Conservation (phyloP, 192 early-diverging fungal species). For the Helicostylum pulchrum region DNA sequence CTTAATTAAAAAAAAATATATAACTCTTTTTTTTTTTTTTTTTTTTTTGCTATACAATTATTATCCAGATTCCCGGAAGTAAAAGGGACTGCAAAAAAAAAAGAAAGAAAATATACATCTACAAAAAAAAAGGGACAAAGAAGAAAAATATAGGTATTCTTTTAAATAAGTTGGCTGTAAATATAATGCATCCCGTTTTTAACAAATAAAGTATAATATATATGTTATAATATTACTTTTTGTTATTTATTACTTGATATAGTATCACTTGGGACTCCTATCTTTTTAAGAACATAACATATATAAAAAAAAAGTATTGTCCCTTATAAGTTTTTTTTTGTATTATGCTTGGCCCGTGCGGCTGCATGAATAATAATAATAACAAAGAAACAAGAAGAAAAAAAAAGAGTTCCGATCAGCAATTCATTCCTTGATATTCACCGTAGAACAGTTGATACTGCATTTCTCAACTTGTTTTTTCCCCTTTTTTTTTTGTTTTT, state of each 20-base stretch:
- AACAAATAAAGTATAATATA: too few species aligned
- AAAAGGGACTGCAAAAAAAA: not conserved
- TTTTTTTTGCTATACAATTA: not conserved
- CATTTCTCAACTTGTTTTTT: slow-evolving; percentile 16
- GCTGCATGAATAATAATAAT: slow-evolving; percentile 14
- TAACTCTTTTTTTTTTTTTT: not conserved
- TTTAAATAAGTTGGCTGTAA: slow-evolving; percentile 6
- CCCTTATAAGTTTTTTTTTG: too few species aligned
- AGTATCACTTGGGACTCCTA: too few species aligned
- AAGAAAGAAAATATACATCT: not conserved
- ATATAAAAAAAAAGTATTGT: too few species aligned
- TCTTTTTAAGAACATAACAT: too few species aligned
- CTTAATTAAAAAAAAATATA: slow-evolving; percentile 9
- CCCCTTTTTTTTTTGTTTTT: slow-evolving; percentile 10
- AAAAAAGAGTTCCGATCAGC: slow-evolving; percentile 15
- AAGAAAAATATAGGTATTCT: not conserved
- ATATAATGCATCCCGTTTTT: not conserved
- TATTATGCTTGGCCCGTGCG: slow-evolving; percentile 9
- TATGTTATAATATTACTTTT: too few species aligned
- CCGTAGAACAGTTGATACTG: slow-evolving; percentile 2
- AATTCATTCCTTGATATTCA: slow-evolving; percentile 21
- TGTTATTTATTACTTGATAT: too few species aligned
- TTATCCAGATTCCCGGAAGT: slow-evolving; percentile 9
- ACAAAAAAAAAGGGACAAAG: not conserved
- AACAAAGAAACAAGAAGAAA: slow-evolving; percentile 2